Evolutionary conservation across 75 land plant genomes (phyloP).

Genomic region (Selaginella tamariscina): DNA sequence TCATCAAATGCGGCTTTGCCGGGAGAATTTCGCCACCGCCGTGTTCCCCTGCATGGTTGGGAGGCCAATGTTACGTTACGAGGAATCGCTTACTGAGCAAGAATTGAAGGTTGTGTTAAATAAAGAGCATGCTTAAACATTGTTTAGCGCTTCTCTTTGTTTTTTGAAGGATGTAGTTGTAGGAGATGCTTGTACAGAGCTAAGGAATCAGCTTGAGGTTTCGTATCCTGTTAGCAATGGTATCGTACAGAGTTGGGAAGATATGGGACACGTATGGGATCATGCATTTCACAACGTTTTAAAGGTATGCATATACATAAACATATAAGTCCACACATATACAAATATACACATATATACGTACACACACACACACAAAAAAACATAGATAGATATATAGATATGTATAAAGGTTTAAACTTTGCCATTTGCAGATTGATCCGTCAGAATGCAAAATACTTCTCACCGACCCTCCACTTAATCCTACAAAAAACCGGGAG

Average conservation of each 20-base stretch:
- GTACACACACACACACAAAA: too few species aligned
- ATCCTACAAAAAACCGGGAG: slow-evolving; percentile 89
- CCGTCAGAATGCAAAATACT: slow-evolving; percentile 88
- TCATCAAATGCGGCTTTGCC: slow-evolving; percentile 98
- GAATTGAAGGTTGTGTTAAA: slow-evolving; percentile 43
- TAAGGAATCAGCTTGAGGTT: slow-evolving; percentile 82
- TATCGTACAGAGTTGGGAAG: slow-evolving; percentile 97
- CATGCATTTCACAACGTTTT: slow-evolving; percentile 81
- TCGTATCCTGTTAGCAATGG: slow-evolving; percentile 94
- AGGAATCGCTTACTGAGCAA: slow-evolving; percentile 73
- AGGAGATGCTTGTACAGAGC: slow-evolving; percentile 66
- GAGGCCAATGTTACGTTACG: slow-evolving; percentile 80
- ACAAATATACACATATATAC: too few species aligned
- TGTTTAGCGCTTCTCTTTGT: not conserved
- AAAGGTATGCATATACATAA: too few species aligned
- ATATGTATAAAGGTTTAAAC: too few species aligned
- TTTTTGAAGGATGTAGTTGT: slow-evolving; percentile 71
- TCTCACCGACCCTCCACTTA: slow-evolving; percentile 95
- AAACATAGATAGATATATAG: too few species aligned
- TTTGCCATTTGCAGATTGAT: slow-evolving; percentile 73
- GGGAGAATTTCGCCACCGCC: slow-evolving; percentile 97
- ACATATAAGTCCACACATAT: too few species aligned
- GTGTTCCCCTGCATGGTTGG: slow-evolving; percentile 97
- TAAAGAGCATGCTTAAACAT: not conserved
- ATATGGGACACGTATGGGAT: slow-evolving; percentile 96